Percentiles rank a stretch among this genome's conserved stretches.
phyloP scores from a whole-genome alignment of 2,329 filamentous ascomycete genomes.

The Colletotrichum sp. region DNA sequence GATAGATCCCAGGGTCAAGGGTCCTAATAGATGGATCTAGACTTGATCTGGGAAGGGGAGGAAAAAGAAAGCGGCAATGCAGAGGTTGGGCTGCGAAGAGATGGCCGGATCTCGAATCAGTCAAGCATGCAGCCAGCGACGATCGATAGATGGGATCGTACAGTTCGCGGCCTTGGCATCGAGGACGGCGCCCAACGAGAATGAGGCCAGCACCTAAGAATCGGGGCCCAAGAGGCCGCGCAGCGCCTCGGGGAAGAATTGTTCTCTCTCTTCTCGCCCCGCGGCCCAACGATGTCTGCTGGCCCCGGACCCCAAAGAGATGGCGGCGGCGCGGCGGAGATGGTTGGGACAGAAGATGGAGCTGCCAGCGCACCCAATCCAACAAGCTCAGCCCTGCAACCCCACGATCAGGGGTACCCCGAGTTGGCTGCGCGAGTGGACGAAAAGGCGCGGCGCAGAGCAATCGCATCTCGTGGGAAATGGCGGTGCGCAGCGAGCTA shows the following conservation, averaged over 20 bases:
- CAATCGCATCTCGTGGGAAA: not conserved
- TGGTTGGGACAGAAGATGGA: constrained; percentile 15
- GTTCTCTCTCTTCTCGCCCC: not conserved
- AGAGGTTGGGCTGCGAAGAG: not conserved
- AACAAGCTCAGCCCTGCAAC: constrained; percentile 25
- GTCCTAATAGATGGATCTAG: not conserved
- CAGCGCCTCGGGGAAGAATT: not conserved
- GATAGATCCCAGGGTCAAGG: not conserved
- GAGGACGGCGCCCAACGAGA: not conserved
- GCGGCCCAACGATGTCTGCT: not conserved
- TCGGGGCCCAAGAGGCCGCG: not conserved
- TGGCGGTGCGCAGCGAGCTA: not conserved
- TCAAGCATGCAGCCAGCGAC: not conserved
- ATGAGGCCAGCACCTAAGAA: not conserved
- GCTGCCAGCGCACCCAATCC: constrained; percentile 24
- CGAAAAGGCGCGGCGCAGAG: not conserved
- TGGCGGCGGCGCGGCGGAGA: not conserved
- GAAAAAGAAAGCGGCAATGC: not conserved
- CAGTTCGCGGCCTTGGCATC: constrained; percentile 6
- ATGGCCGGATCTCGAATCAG: not conserved
- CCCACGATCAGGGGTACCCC: constrained; percentile 18
- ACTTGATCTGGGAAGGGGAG: not conserved
- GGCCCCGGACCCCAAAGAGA: not conserved
- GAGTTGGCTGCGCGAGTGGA: not conserved
- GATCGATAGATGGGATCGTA: not conserved